Conservation (phyloP, 1,284 basidiomycete species). For the Blastosporella zonata region DNA sequence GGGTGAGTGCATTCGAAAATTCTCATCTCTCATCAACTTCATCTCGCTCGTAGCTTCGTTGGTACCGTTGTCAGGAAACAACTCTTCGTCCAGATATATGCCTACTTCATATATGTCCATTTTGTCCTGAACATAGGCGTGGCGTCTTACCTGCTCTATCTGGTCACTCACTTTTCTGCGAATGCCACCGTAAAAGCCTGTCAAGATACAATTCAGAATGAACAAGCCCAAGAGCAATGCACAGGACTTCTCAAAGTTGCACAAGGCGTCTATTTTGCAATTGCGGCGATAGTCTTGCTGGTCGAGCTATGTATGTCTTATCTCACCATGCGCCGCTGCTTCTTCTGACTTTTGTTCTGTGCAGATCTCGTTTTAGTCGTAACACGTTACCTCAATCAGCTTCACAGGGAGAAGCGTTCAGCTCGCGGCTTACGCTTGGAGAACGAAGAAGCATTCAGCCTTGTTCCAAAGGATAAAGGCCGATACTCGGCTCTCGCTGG, state of each 20-base stretch:
- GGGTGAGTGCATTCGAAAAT: slow-evolving; percentile 39
- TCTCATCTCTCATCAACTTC: background rate
- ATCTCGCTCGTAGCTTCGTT: slow-evolving; percentile 41
- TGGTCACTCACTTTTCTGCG: slow-evolving; percentile 44
- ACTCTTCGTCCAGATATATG: slow-evolving; percentile 52
- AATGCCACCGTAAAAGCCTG: slow-evolving; percentile 44
- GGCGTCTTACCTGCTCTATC: slow-evolving; percentile 49
- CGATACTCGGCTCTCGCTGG: slow-evolving; percentile 15
- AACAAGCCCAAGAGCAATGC: slow-evolving; percentile 43
- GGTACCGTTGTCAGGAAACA: slow-evolving; percentile 61
- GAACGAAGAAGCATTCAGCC: slow-evolving; percentile 33
- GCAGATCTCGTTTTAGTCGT: slow-evolving; percentile 57
- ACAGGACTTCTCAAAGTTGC: slow-evolving; percentile 38
- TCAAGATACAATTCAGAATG: slow-evolving; percentile 40
- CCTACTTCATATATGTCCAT: slow-evolving; percentile 56
- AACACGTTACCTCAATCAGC: slow-evolving; percentile 56
- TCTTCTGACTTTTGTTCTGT: slow-evolving; percentile 3
- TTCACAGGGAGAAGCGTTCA: slow-evolving; percentile 48
- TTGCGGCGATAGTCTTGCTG: slow-evolving; percentile 43
- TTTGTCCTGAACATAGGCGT: slow-evolving; percentile 54
- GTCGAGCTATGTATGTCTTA: slow-evolving; percentile 50
- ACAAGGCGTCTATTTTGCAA: slow-evolving; percentile 43
- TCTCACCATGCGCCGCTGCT: background rate
- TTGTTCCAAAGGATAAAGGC: slow-evolving; percentile 17
- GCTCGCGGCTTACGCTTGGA: slow-evolving; percentile 34